Conservation (phyloP, 129 eudicot genomes). For the Silybum marianum region DNA sequence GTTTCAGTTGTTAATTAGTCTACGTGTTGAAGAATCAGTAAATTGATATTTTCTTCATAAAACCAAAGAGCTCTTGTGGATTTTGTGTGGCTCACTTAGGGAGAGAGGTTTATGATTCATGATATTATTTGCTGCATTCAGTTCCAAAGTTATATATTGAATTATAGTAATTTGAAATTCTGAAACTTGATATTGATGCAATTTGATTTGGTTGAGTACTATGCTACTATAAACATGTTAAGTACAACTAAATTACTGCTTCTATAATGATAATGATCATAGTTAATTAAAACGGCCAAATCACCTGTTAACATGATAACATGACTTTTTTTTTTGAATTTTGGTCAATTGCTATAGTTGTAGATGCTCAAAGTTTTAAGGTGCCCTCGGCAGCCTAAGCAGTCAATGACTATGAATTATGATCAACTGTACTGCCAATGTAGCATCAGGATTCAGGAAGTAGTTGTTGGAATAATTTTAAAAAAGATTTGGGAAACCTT, state of each 20-base stretch:
- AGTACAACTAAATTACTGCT: background rate
- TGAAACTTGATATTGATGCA: background rate
- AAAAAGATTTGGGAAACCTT: background rate
- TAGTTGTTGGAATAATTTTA: background rate
- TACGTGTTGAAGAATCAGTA: background rate
- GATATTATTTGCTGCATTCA: background rate
- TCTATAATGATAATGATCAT: constrained; percentile 3
- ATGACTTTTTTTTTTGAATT: background rate
- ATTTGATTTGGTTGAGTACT: constrained; percentile 14
- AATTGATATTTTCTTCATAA: background rate
- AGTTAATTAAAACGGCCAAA: background rate
- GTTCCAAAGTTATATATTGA: background rate
- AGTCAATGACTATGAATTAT: background rate
- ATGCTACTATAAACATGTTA: background rate
- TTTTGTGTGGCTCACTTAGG: background rate
- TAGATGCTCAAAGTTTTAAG: background rate
- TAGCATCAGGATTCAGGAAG: background rate
- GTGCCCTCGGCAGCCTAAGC: background rate
- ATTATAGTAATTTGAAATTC: constrained; percentile 12
- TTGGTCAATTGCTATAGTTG: background rate
- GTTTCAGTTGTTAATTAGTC: background rate
- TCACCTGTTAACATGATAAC: background rate
- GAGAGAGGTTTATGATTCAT: background rate
- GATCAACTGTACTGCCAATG: background rate
- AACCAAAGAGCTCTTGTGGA: constrained; percentile 6